Percentiles rank a stretch among this genome's conserved stretches.
Conservation (phyloP, 2,329 filamentous ascomycete genomes). For the Paecilomyces sp. region DNA sequence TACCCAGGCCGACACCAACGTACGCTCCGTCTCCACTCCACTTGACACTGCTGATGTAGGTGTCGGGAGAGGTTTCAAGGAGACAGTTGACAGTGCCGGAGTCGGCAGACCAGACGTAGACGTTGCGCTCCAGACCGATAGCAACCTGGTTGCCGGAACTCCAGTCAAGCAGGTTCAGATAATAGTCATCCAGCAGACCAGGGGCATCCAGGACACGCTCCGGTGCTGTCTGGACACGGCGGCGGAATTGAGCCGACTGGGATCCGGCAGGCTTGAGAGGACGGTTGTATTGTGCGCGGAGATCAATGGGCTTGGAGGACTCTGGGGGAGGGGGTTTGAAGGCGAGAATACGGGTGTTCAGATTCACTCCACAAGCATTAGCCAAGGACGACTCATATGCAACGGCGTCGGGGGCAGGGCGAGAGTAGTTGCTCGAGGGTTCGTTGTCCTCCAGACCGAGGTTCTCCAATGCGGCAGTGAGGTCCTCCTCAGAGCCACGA, state of each 20-base stretch:
- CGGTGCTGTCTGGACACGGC: constrained; percentile 86
- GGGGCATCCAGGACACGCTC: constrained; percentile 95
- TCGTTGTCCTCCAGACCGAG: constrained; percentile 72
- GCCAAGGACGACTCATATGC: constrained; percentile 91
- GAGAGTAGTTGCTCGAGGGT: constrained; percentile 57
- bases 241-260: constrained; percentile 75
- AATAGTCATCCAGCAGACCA: constrained; percentile 95
- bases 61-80: constrained; percentile 80
- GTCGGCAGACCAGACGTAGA: constrained; percentile 98
- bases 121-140: constrained; percentile 91
- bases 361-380: constrained; percentile 81
- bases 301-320: constrained; percentile 95
- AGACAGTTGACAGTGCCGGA: constrained; percentile 83
- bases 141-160: constrained; percentile 96
- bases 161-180: constrained; percentile 98
- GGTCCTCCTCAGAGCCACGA: constrained; percentile 61
- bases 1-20: constrained; percentile 87
- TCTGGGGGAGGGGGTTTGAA: constrained; percentile 99
- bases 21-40: constrained; percentile 98
- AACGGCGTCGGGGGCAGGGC: constrained; percentile 76
- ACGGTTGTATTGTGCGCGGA: constrained; percentile 95
- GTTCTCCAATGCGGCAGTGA: constrained; percentile 69
- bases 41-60: constrained; percentile 96
- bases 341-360: constrained; percentile 91
- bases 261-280: constrained; percentile 73